phyloP scores from a whole-genome alignment of 2,329 filamentous ascomycete genomes.

The Coniella lustricola region DNA sequence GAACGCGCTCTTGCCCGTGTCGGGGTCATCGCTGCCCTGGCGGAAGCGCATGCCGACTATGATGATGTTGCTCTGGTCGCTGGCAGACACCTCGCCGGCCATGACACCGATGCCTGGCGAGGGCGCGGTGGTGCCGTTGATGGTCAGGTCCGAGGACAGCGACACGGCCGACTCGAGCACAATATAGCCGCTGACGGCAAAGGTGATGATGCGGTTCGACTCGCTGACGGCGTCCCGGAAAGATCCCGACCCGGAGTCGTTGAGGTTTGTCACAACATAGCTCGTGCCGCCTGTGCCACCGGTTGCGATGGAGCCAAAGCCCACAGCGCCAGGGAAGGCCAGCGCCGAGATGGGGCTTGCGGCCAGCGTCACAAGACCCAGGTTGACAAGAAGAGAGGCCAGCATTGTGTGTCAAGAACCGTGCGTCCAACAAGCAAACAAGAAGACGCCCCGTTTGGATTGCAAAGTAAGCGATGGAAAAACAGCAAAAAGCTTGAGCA shows the following conservation, averaged over 20 bases:
- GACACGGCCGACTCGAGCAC: constrained; percentile 35
- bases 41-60: constrained; percentile 37
- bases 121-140: constrained; percentile 40
- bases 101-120: constrained; percentile 26
- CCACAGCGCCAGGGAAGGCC: constrained; percentile 40
- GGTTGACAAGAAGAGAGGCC: neutral
- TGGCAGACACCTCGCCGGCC: constrained; percentile 21
- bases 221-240: constrained; percentile 40
- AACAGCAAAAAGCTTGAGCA: too few species aligned
- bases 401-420: constrained; percentile 4
- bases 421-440: too few species aligned
- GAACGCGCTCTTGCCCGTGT: constrained; percentile 35
- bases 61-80: constrained; percentile 24
- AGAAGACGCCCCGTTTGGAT: too few species aligned
- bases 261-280: constrained; percentile 37
- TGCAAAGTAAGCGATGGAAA: too few species aligned
- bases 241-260: constrained; percentile 37
- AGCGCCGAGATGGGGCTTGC: constrained; percentile 1
- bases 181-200: constrained; percentile 38
- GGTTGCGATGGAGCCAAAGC: constrained; percentile 37
- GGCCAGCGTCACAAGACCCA: neutral
- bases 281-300: constrained; percentile 36
- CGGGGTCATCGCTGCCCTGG: constrained; percentile 31
- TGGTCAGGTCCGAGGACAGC: constrained; percentile 34
- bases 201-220: constrained; percentile 36